A percentile compares a stretch with the other conserved stretches of the same genome.
Evolutionary conservation across 2,329 filamentous ascomycete genomes (phyloP).

Genomic region (Trichophyton rubrum): DNA sequence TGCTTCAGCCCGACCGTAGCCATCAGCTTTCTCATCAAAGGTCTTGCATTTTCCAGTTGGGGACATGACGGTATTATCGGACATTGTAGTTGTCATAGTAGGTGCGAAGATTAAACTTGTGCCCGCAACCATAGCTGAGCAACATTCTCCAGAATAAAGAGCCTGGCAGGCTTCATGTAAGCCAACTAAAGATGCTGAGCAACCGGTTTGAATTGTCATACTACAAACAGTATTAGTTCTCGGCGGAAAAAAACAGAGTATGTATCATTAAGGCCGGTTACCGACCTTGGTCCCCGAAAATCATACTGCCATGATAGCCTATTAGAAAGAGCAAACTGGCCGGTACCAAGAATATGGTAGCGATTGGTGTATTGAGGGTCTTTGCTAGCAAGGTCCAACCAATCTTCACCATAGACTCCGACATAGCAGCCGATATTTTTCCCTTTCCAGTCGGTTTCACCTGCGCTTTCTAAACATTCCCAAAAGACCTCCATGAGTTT

Average conservation of each 20-base stretch:
- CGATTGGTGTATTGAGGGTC: conserved; percentile 9
- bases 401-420: conserved; percentile 20
- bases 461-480: conserved; percentile 18
- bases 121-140: not conserved
- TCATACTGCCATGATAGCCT: conserved; percentile 18
- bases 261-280: no score
- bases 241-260: not conserved
- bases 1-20: conserved; percentile 27
- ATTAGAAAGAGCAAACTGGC: conserved; percentile 13
- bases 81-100: conserved; percentile 14
- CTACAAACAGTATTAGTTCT: not conserved
- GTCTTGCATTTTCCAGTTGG: conserved; percentile 22
- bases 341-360: conserved; percentile 7
- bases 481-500: conserved; percentile 24
- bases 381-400: conserved; percentile 10
- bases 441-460: conserved; percentile 16
- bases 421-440: conserved; percentile 23
- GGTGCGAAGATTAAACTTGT: not conserved
- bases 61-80: conserved; percentile 28
- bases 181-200: conserved; percentile 6
- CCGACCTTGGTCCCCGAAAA: conserved; percentile 17
- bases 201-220: conserved; percentile 10
- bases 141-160: conserved; percentile 13
- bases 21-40: conserved; percentile 23
- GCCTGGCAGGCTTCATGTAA: conserved; percentile 6